Evolutionary conservation across 441 rosid species (phyloP), one percentile per base, ranked within the genome.

Genomic region (Gossypium lobatum): DNA sequence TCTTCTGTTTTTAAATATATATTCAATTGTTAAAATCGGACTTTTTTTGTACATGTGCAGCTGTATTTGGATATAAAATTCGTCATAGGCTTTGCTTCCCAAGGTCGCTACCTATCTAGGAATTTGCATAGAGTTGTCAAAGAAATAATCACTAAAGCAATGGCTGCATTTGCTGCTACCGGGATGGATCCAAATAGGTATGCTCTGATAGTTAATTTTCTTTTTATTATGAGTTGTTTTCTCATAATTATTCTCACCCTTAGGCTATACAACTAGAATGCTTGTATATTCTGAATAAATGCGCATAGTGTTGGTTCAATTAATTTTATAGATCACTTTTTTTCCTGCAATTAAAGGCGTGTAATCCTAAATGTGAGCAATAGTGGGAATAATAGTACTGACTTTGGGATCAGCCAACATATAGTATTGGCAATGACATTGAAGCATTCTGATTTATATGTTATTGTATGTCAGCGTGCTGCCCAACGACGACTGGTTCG

Each of bases 161-260:
- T 96, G 74, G 84, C 88, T 54, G 96, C 94, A 71, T 89, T 92
- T 85, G 75, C 91, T 75, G 87, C 97, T 64, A 89, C 97, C 11
- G 97, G 97, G 77, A 87, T 92, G 59, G 99, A 96, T 80, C 93
- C 98, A 6, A 75, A 92, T 81, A 93, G 97, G 99, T 96, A 85
- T 52, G 71, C 59, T 45, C 16, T 28, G 42, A 60, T 6, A 26
- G 64, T 28, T 28, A 7, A 14, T 60, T 60, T 60, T 26, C 39
- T 26, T 60, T 23, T 16, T 4, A n/a, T 18, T 65, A 64, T 42
- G 34, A 37, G 13, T 17, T 65, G 55, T 46, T 39, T 65, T 39
- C 70, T 21, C 11, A 21, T 65, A 21, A 42, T 45, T 18, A 21
- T 13, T 46, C 17, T 66, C 37, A 66, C 25, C 39, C 57, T 23